Base-by-base conservation (phyloP, 2,329 filamentous ascomycete genomes). In the Fusarium virguliforme region DNA sequence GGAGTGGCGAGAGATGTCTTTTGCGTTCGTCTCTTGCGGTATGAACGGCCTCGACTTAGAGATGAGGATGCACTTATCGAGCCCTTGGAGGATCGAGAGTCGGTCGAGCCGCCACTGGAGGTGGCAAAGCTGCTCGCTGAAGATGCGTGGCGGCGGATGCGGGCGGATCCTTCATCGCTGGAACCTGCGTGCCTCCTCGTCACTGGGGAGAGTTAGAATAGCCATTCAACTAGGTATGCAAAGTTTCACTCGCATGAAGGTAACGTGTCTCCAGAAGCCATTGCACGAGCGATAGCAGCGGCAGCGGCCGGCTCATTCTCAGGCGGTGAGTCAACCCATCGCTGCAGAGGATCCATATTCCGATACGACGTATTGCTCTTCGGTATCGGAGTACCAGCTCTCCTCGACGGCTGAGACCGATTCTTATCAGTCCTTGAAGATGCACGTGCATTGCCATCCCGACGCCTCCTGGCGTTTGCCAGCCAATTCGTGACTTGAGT, bases 401-500 rank as follows among this genome's bases (percentile, higher is more conserved):
- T 64, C 88, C 85, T 67, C 91, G 87, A 4, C 84, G 63, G 63
- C 12, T 67, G 53, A 1, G 22, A 18, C 22, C 1, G 56, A 22
- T 3, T 41, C 59, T 8, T 50, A 51, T 4, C 59, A 51, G 4
- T 15, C 24, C 30, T 59, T 4, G 48, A 41, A 0, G 64, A 41
- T 6, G 30, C 46, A 15, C 54, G 56, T 8, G n/a, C 40, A 9
- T 32, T 55, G 4, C 34, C 83, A 5, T 83, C 83, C 84, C 92
- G 90, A 67, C 94, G 87, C 64, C 94, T 88, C 43, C 94, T 88
- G 59, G 93, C 93, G 79, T 97, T 97, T 60, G 94, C 93, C 51
- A 97, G 88, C 94, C 94, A 97, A 78, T 95, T 97, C 5, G 90
- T 90, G 64, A 97, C 94, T 76, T 97, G 94, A 6, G 87, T 91